Conservation (phyloP, 306 rosid species). For the Vigna hirtella region DNA sequence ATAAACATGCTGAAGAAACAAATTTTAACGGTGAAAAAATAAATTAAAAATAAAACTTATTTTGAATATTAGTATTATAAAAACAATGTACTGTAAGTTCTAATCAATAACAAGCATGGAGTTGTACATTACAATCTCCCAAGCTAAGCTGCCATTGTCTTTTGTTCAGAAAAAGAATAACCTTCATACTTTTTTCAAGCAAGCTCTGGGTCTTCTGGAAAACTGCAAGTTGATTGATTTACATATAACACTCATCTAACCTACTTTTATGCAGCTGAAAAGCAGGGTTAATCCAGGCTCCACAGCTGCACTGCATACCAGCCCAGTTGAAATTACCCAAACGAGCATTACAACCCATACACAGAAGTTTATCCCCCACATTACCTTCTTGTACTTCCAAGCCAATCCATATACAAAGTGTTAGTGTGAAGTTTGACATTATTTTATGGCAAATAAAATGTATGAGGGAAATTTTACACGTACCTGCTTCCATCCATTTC, state of each 20-base stretch:
- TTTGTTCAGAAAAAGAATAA: slow-evolving; percentile 1
- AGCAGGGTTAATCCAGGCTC: slow-evolving; percentile 91
- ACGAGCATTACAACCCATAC: slow-evolving; percentile 84
- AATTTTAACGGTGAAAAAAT: neutral
- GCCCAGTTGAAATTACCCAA: slow-evolving; percentile 92
- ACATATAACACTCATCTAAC: slow-evolving; percentile 69
- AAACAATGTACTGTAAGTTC: neutral
- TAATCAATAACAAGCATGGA: neutral
- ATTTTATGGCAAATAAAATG: neutral
- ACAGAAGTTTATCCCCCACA: slow-evolving; percentile 76
- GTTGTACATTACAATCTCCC: slow-evolving; percentile 11
- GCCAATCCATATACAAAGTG: slow-evolving; percentile 36
- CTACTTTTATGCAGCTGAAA: slow-evolving; percentile 85
- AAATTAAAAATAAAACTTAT: neutral
- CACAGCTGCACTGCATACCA: slow-evolving; percentile 89
- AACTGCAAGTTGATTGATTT: neutral
- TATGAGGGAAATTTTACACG: slow-evolving; percentile 19
- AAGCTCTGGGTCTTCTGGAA: slow-evolving; percentile 24
- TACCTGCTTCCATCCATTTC: slow-evolving; percentile 94
- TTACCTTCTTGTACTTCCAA: slow-evolving; percentile 78
- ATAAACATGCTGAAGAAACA: neutral
- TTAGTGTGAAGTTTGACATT: slow-evolving; percentile 30
- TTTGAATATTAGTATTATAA: neutral
- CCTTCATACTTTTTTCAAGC: slow-evolving; percentile 9
- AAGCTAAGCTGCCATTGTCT: slow-evolving; percentile 13